Conservation (phyloP, 768 basidiomycete genomes). For the Leccinum obscurum region DNA sequence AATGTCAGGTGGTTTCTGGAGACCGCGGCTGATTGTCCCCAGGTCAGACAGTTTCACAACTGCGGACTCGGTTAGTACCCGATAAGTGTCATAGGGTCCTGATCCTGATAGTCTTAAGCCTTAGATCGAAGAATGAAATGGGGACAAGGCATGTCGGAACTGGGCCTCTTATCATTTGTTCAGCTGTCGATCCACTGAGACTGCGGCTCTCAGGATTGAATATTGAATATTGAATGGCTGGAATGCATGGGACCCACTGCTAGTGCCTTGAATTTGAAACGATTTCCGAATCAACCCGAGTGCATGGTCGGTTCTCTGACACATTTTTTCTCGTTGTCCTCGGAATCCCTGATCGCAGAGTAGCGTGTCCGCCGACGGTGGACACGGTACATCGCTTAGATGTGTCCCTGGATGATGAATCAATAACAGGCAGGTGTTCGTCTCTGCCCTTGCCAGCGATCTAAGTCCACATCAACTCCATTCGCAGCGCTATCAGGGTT, state of each 20-base stretch:
- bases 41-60: background rate
- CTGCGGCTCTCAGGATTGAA: background rate
- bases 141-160: background rate
- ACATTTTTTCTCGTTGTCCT: constrained; percentile 3
- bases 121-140: background rate
- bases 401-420: constrained; percentile 5
- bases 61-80: background rate
- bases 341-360: constrained; percentile 11
- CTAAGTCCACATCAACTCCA: constrained; percentile 2
- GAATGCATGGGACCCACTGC: background rate
- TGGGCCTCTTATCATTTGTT: background rate
- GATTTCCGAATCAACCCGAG: background rate
- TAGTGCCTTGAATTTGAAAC: constrained; percentile 6
- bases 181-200: background rate
- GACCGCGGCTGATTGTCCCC: background rate
- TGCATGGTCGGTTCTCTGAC: constrained; percentile 1
- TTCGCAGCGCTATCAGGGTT: constrained; percentile 6
- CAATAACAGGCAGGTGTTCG: constrained; percentile 1
- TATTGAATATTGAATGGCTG: background rate
- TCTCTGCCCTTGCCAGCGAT: background rate
- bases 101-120: background rate
- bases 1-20: background rate
- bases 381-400: background rate
- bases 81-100: background rate
- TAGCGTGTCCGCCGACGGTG: constrained; percentile 8